phyloP scores from a whole-genome alignment of 2,329 filamentous ascomycete genomes.

The Fusarium nelsonii region DNA sequence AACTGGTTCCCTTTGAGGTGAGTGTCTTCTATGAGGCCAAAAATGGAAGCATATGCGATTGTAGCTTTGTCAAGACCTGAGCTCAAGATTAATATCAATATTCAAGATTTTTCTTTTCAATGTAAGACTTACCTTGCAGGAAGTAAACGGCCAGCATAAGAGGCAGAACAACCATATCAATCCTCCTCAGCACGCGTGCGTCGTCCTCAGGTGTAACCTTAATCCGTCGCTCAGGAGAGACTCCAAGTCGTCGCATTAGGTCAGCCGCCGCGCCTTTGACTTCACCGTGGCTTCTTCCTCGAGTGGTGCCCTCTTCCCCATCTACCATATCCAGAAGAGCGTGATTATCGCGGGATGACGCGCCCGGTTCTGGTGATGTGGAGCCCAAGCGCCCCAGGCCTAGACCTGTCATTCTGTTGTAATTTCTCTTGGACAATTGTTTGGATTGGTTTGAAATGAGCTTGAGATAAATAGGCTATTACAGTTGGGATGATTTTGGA shows the following conservation, averaged over 20 bases:
- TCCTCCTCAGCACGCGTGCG: constrained; percentile 32
- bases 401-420: background rate
- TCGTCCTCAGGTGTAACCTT: constrained; percentile 42
- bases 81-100: rapidly evolving
- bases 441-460: no score
- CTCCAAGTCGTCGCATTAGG: constrained; percentile 27
- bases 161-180: constrained; percentile 39
- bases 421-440: background rate
- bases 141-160: constrained; percentile 43
- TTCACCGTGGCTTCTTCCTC: background rate
- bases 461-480: background rate
- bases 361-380: constrained; percentile 20
- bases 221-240: constrained; percentile 28
- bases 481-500: background rate
- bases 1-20: constrained; percentile 66
- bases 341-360: constrained; percentile 24
- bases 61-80: constrained; percentile 49
- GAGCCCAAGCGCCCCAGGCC: background rate
- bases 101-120: rapidly evolving
- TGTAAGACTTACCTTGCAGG: constrained; percentile 11
- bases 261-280: constrained; percentile 8
- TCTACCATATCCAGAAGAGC: constrained; percentile 26
- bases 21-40: constrained; percentile 68
- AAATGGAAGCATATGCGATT: constrained; percentile 73
- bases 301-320: background rate